A percentile compares a stretch with the other conserved stretches of the same genome.
These are phyloP conservation scores for Pseudozyma hubeiensis DNA, from an alignment of 1,284 basidiomycete genomes.

Conservation along the genomic window DNA sequence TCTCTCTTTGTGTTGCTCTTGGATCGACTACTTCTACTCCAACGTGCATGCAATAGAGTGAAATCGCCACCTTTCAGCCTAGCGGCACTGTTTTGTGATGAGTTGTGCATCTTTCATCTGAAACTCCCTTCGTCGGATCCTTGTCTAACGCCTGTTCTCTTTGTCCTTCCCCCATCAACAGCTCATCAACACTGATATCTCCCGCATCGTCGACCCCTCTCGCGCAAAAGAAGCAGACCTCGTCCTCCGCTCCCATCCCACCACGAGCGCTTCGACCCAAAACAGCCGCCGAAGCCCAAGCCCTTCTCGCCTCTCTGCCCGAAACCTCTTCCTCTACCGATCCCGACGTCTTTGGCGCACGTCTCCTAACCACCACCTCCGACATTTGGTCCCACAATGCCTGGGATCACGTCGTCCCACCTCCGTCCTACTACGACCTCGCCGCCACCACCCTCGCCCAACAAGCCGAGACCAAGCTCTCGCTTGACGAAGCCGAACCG, in stretches of 20 bases:
- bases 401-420: constrained; percentile 65
- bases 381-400: constrained; percentile 64
- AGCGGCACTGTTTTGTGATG: too few species aligned
- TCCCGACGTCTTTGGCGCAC: constrained; percentile 49
- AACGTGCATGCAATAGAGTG: constrained; percentile 18
- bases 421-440: constrained; percentile 45
- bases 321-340: background rate
- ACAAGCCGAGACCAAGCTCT: constrained; percentile 55
- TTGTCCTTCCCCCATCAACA: background rate
- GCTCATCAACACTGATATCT: background rate
- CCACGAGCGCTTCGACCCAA: constrained; percentile 33
- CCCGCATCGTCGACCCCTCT: background rate
- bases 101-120: too few species aligned
- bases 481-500: constrained; percentile 45
- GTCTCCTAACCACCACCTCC: constrained; percentile 41
- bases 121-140: background rate
- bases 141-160: background rate
- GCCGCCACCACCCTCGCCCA: constrained; percentile 46
- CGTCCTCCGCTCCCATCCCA: constrained; percentile 20
- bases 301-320: constrained; percentile 17
- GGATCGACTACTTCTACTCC: constrained; percentile 27
- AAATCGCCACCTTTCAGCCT: too few species aligned
- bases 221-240: constrained; percentile 27
- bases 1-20: constrained; percentile 18
- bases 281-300: constrained; percentile 49